Evolutionary conservation across 2,329 filamentous ascomycete species (phyloP).

Genomic region (Penicillium sp.): DNA sequence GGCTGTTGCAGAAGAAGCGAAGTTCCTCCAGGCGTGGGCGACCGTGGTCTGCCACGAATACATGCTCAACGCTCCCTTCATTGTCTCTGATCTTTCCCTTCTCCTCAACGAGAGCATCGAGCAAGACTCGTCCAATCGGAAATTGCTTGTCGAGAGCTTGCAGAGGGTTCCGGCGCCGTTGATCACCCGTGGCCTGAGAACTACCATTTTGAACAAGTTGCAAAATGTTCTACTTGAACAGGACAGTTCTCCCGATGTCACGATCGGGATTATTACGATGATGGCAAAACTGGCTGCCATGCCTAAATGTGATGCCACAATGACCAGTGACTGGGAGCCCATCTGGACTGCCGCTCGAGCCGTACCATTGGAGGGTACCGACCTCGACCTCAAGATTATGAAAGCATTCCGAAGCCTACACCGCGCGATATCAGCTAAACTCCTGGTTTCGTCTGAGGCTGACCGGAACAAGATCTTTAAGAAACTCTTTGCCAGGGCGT

Average conservation of each 20-base stretch:
- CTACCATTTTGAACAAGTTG: slow-evolving; percentile 28
- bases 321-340: slow-evolving; percentile 31
- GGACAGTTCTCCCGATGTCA: slow-evolving; percentile 21
- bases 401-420: slow-evolving; percentile 33
- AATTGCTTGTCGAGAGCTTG: slow-evolving; percentile 30
- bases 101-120: slow-evolving; percentile 30
- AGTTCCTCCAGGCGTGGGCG: slow-evolving; percentile 33
- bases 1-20: slow-evolving; percentile 19
- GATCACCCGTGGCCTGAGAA: slow-evolving; percentile 33
- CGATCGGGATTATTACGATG: slow-evolving; percentile 30
- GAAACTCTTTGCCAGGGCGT: slow-evolving; percentile 28
- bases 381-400: slow-evolving; percentile 29
- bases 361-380: slow-evolving; percentile 26
- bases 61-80: slow-evolving; percentile 26
- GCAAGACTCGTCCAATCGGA: slow-evolving; percentile 22
- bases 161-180: slow-evolving; percentile 31
- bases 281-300: slow-evolving; percentile 36
- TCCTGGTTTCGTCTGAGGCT: slow-evolving; percentile 29
- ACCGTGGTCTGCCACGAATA: slow-evolving; percentile 35
- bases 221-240: slow-evolving; percentile 27
- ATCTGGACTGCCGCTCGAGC: slow-evolving; percentile 32
- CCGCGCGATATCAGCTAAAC: slow-evolving; percentile 28
- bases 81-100: slow-evolving; percentile 29
- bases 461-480: slow-evolving; percentile 30
- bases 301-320: slow-evolving; percentile 31